phyloP scores from a whole-genome alignment of 139 green algal genomes.

The Micractinium sp. region DNA sequence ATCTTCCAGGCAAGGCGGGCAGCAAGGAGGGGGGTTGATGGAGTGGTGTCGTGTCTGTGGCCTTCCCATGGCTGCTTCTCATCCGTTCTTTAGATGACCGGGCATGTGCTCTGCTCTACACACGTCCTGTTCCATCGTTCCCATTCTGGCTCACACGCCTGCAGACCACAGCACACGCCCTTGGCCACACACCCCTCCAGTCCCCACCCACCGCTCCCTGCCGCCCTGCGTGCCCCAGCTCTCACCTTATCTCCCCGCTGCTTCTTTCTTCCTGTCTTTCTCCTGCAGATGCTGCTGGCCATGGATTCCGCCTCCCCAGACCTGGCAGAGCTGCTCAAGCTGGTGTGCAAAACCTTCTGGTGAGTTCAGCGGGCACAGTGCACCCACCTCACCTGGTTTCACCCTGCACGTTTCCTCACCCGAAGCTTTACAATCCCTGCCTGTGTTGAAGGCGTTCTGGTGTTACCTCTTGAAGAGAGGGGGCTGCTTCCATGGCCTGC shows the following conservation, averaged over 20 bases:
- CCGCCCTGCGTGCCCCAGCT: too few species aligned
- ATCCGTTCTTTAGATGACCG: neutral
- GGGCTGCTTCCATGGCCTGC: too few species aligned
- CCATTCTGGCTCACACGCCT: too few species aligned
- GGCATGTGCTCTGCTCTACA: too few species aligned
- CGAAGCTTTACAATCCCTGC: neutral
- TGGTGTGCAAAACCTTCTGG: conserved; percentile 94
- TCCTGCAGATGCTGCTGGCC: conserved; percentile 48
- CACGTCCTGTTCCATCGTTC: too few species aligned
- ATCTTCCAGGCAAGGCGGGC: conserved; percentile 62
- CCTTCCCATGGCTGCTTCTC: neutral
- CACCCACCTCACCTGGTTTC: neutral
- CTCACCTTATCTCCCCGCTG: neutral
- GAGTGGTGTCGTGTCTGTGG: neutral
- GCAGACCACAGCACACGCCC: too few species aligned
- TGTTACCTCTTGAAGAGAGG: too few species aligned
- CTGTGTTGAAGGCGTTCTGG: too few species aligned
- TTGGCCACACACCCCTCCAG: too few species aligned
- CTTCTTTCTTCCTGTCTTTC: neutral
- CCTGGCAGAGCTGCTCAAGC: conserved; percentile 75
- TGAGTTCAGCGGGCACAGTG: neutral
- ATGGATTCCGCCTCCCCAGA: conserved; percentile 37
- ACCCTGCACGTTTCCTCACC: neutral
- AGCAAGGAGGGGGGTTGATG: neutral
- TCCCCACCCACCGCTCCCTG: too few species aligned